Conservation (phyloP, 805 yeast genomes). For the Torulaspora quercuum region DNA sequence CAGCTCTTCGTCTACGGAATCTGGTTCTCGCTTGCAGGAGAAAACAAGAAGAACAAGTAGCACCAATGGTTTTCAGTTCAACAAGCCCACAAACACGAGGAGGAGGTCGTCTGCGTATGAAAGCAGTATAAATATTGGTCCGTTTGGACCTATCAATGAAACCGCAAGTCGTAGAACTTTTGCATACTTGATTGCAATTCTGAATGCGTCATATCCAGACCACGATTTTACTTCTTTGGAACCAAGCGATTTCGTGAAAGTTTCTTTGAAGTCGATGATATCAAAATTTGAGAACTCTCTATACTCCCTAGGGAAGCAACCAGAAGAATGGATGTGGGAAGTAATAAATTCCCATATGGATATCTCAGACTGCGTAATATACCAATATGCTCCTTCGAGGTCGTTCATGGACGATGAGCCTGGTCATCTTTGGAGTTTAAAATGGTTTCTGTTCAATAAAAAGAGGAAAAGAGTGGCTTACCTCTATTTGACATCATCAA, state of each 20-base stretch:
- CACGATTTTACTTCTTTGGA: slow-evolving; percentile 87
- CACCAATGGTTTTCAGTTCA: slow-evolving; percentile 25
- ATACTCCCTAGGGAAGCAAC: slow-evolving; percentile 57
- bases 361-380: slow-evolving; percentile 51
- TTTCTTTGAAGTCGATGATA: slow-evolving; percentile 46
- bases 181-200: slow-evolving; percentile 83
- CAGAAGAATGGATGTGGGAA: slow-evolving; percentile 81
- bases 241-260: slow-evolving; percentile 70
- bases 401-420: slow-evolving; percentile 40
- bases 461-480: slow-evolving; percentile 89
- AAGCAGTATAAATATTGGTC: slow-evolving; percentile 44
- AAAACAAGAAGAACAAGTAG: slow-evolving; percentile 30
- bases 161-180: slow-evolving; percentile 85
- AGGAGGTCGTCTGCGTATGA: slow-evolving; percentile 32
- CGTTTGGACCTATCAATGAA: slow-evolving; percentile 89
- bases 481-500: slow-evolving; percentile 61
- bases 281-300: slow-evolving; percentile 74
- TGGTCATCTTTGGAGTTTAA: slow-evolving; percentile 47
- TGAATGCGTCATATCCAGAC: slow-evolving; percentile 92
- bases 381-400: slow-evolving; percentile 50
- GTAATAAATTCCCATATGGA: slow-evolving; percentile 79
- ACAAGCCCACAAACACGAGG: slow-evolving; percentile 13
- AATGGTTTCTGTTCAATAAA: slow-evolving; percentile 91
- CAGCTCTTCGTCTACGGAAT: slow-evolving; percentile 33
- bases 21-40: slow-evolving; percentile 15